These are phyloP conservation scores for Vicia sativa DNA, from an alignment of 306 rosid species.

Conservation along the genomic window DNA sequence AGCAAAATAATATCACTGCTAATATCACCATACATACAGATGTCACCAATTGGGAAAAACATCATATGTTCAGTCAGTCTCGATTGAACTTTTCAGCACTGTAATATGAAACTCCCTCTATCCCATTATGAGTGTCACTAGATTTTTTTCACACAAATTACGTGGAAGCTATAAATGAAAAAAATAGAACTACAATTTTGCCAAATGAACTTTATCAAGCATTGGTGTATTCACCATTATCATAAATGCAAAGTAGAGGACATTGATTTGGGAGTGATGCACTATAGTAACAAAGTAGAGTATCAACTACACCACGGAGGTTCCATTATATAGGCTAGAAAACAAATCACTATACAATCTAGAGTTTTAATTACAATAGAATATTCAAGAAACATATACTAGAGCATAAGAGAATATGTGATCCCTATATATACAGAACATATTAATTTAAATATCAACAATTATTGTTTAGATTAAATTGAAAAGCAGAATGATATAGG, in stretches of 20 bases:
- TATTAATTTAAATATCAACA: too few species aligned
- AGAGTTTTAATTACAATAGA: too few species aligned
- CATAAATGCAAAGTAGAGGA: conserved; percentile 1
- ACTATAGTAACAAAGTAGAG: background rate
- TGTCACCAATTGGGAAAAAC: conserved; percentile 4
- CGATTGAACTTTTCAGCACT: conserved; percentile 13
- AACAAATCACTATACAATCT: too few species aligned
- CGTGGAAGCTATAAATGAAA: background rate
- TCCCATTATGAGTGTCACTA: background rate
- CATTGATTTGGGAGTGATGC: background rate
- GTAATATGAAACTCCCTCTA: background rate
- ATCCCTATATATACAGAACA: too few species aligned
- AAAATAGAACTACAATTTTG: background rate
- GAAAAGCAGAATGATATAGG: background rate
- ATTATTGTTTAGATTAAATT: too few species aligned
- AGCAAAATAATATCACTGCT: conserved; percentile 11
- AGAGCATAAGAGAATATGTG: too few species aligned
- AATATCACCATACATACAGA: conserved; percentile 8
- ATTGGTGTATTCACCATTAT: background rate
- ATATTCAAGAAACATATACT: too few species aligned
- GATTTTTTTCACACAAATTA: background rate
- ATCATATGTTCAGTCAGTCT: conserved; percentile 1
- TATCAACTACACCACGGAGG: too few species aligned
- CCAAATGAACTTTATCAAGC: conserved; percentile 1
- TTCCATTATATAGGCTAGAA: too few species aligned